Conservation (phyloP, 805 yeast genomes). For the Saccharomycopsis capsularis region DNA sequence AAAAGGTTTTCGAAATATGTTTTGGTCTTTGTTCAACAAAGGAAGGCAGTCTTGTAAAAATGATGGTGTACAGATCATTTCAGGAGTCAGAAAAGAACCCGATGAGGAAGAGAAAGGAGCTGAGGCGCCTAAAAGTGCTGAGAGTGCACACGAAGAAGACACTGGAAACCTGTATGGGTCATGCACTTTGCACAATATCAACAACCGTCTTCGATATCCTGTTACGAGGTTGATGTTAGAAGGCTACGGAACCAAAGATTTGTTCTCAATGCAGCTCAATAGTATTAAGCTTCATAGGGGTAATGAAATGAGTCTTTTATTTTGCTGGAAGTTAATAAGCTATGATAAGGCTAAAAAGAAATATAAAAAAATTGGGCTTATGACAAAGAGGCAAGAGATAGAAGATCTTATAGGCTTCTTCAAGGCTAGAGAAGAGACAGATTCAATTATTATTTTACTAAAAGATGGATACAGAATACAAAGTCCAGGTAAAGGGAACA, state of each 20-base stretch:
- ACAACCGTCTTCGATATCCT: not conserved
- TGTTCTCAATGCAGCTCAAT: conserved; percentile 10
- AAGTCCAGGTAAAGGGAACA: not conserved
- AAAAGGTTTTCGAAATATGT: too few relatives aligned
- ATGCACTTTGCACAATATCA: not conserved
- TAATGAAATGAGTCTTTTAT: conserved; percentile 6
- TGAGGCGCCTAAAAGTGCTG: not conserved
- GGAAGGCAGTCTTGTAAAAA: too few relatives aligned
- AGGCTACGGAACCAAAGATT: not conserved
- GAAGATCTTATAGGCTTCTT: not conserved
- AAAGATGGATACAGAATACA: not conserved
- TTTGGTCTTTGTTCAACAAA: too few relatives aligned
- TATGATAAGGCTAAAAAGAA: not conserved
- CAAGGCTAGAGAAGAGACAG: not conserved
- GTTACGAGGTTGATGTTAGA: not conserved
- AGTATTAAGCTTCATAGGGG: conserved; percentile 10
- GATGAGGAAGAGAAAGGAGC: not conserved
- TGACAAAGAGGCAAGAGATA: not conserved
- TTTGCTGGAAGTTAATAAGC: conserved; percentile 4
- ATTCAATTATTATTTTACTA: not conserved
- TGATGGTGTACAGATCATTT: not conserved
- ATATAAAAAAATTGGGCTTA: not conserved
- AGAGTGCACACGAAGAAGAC: not conserved
- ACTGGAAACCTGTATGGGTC: not conserved
- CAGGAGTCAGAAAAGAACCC: not conserved